A percentile compares a stretch with the other conserved stretches of the same genome.
These are phyloP conservation scores for Phialophora expanda DNA, from an alignment of 2,329 filamentous ascomycete genomes.

Conservation along the genomic window DNA sequence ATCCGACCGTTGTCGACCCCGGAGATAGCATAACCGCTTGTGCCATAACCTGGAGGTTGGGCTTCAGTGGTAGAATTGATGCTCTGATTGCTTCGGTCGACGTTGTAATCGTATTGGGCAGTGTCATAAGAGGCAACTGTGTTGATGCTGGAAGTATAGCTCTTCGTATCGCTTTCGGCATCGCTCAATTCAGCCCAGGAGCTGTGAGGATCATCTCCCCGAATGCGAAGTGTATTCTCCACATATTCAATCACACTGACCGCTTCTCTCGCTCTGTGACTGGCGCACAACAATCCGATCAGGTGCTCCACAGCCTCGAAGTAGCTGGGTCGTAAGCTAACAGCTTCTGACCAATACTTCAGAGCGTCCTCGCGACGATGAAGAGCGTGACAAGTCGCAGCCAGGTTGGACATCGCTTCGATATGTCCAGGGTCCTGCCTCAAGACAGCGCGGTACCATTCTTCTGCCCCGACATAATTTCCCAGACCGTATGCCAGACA, in stretches of 20 bases:
- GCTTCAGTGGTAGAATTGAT: constrained; percentile 15
- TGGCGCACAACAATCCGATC: constrained; percentile 81
- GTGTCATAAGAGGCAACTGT: constrained; percentile 60
- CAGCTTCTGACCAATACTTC: constrained; percentile 81
- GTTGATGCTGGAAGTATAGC: constrained; percentile 59
- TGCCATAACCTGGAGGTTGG: constrained; percentile 65
- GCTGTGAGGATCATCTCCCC: constrained; percentile 55
- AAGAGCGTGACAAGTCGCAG: constrained; percentile 84
- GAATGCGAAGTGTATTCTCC: constrained; percentile 70
- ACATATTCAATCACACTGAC: constrained; percentile 86
- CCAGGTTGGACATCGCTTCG: constrained; percentile 91
- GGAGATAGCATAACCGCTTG: constrained; percentile 82
- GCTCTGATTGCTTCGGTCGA: constrained; percentile 39
- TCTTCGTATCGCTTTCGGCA: constrained; percentile 62
- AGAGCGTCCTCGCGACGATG: constrained; percentile 83
- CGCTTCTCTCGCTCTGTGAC: constrained; percentile 80
- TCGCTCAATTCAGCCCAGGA: constrained; percentile 63
- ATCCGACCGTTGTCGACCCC: constrained; percentile 90
- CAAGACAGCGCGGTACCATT: constrained; percentile 62
- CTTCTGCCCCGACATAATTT: constrained; percentile 71
- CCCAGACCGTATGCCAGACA: constrained; percentile 91
- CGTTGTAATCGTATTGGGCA: constrained; percentile 63
- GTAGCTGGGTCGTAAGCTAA: constrained; percentile 81
- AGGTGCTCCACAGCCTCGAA: constrained; percentile 96
- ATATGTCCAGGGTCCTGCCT: constrained; percentile 71